Evolutionary conservation across 805 yeast species (phyloP), one percentile per base, ranked within the genome.

Genomic region (Spathaspora boniae): DNA sequence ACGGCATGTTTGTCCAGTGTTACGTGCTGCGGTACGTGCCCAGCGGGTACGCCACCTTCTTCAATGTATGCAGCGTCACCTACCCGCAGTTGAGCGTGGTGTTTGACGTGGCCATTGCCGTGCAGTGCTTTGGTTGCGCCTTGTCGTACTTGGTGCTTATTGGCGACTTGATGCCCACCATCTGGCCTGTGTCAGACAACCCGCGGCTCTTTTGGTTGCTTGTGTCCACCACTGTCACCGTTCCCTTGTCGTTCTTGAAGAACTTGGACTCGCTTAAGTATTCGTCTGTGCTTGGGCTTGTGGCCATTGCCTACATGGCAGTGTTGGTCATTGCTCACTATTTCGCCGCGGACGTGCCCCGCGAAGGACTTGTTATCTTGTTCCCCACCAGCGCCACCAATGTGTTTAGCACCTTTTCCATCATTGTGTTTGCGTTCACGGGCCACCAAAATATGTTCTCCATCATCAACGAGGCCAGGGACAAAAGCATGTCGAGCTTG

Each of bases 401-500:
- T n/a, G 68, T 89, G 14, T 71, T 83, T 16, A 54, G 63, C 18
- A 78, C 93, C 8, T 78, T 89, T 54, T 94, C 97, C n/a, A 84
- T 89, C 44, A 80, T 88, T 47, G 91, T 91, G 9, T 89, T 91
- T 67, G 96, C 96, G 0, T 91, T 80, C 60, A 91, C 98, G 0
- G 93, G 97, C 50, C 97, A 91, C 53, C 97, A 91, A 58, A 91
- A 91, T 61, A 86, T 86, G 87, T 87, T 86, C 50, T 78, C 95
- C 1, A 76, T 89, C 37, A 75, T 88, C 36, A 91, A 89, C 50
- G 98, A 91, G 61, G 72, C 89, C 19, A 60, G 57, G 20, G 78
- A 78, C 45, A 72, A 71, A 42, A 62, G 82, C 0, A 60, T 74
- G n/a, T 40, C 36, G 4, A 42, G 36, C 15, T 61, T 76, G 2